A percentile compares a stretch with the other conserved stretches of the same genome.
These are phyloP conservation scores for Fusarium mexicanum DNA, from an alignment of 2,329 filamentous ascomycete genomes.

Conservation along the genomic window DNA sequence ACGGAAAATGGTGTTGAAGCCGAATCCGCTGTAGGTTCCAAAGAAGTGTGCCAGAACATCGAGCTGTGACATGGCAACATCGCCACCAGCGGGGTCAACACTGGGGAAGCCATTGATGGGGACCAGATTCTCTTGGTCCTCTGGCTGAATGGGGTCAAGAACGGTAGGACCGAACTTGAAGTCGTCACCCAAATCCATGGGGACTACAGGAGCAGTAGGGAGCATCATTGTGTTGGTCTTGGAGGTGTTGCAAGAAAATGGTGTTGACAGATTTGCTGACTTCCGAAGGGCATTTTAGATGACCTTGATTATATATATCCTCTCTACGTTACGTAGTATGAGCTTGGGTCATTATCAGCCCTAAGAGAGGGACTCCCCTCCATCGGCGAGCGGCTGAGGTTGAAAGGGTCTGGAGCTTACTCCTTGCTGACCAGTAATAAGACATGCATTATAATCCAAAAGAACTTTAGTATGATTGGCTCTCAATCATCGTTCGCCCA, in stretches of 20 bases:
- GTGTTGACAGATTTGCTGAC: not conserved
- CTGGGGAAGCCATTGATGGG: conserved; percentile 10
- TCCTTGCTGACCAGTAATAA: not conserved
- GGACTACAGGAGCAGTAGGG: conserved; percentile 19
- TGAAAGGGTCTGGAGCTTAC: not conserved
- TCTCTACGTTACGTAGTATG: not conserved
- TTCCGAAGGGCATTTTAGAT: not conserved
- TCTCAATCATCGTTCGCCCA: rapidly evolving
- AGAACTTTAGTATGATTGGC: not conserved
- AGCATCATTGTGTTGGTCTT: not conserved
- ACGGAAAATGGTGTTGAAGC: conserved; percentile 53
- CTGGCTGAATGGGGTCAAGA: conserved; percentile 22
- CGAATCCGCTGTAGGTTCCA: conserved; percentile 46
- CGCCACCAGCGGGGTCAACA: not conserved
- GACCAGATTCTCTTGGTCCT: not conserved
- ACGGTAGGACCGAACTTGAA: conserved; percentile 31
- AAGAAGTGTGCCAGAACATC: conserved; percentile 42
- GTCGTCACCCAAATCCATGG: conserved; percentile 20
- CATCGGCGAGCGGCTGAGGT: not conserved
- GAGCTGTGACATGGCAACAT: conserved; percentile 14
- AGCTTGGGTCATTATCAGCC: not conserved
- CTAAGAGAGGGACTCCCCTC: not conserved
- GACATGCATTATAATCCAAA: not conserved
- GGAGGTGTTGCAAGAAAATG: not conserved
- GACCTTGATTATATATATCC: not conserved